Evolutionary conservation across 1,139 yeast genomes (phyloP).

Genomic region (Lizanozyma gosingica): DNA sequence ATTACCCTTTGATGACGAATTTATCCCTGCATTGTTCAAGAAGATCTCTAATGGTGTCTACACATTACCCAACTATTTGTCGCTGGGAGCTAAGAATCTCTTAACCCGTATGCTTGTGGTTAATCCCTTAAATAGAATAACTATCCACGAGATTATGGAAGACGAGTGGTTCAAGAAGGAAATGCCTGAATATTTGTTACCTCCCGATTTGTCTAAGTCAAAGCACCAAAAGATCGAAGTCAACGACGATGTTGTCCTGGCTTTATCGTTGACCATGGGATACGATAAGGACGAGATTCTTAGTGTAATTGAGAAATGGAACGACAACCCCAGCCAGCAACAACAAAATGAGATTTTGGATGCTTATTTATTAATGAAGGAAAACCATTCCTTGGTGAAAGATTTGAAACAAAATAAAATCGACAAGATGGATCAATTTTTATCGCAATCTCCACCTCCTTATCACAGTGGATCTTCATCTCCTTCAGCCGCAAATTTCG

Average conservation of each 20-base stretch:
- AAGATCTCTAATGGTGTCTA: constrained; percentile 94
- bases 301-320: constrained; percentile 50
- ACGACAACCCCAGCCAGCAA: constrained; percentile 27
- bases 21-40: constrained; percentile 91
- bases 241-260: constrained; percentile 74
- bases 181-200: constrained; percentile 74
- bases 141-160: constrained; percentile 88
- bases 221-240: constrained; percentile 39
- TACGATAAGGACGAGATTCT: constrained; percentile 81
- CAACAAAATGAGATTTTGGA: constrained; percentile 72
- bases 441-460: constrained; percentile 45
- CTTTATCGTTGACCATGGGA: constrained; percentile 84
- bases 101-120: constrained; percentile 93
- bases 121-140: constrained; percentile 90
- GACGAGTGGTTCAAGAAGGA: constrained; percentile 92
- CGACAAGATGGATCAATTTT: constrained; percentile 44
- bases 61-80: constrained; percentile 81
- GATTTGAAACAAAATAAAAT: constrained; percentile 51
- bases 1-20: constrained; percentile 95
- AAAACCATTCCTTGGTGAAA: constrained; percentile 62
- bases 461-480: constrained; percentile 19
- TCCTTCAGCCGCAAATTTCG: constrained; percentile 19
- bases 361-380: constrained; percentile 83
- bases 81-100: constrained; percentile 80
- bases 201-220: constrained; percentile 47